These are phyloP conservation scores for Macadamia integrifolia DNA, from an alignment of 164 flowering plant genomes.

Conservation along the genomic window DNA sequence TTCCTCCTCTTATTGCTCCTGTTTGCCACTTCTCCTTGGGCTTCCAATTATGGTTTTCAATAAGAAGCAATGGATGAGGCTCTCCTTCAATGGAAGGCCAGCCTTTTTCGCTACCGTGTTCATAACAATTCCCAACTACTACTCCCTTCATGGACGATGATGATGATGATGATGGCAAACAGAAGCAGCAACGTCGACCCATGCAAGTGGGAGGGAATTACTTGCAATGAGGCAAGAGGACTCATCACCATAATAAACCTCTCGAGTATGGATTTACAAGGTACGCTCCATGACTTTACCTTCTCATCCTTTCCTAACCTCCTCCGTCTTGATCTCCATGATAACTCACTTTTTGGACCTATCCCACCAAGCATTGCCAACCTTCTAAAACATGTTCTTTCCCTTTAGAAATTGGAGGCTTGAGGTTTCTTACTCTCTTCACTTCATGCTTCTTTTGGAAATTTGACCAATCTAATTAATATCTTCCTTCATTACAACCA, in stretches of 20 bases:
- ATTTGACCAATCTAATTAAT: neutral
- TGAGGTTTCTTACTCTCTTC: neutral
- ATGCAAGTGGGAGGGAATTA: slow-evolving; percentile 10
- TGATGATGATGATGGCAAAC: neutral
- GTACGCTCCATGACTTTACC: too few relatives aligned
- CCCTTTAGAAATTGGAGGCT: neutral
- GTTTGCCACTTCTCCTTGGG: too few relatives aligned
- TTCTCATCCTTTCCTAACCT: slow-evolving; percentile 6
- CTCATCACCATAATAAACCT: slow-evolving; percentile 2
- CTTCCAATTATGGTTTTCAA: too few relatives aligned
- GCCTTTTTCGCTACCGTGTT: neutral
- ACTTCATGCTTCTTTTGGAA: neutral
- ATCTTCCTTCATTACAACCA: neutral
- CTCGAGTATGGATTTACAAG: neutral
- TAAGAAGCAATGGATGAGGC: neutral
- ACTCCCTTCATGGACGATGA: slow-evolving; percentile 3
- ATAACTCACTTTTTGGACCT: slow-evolving; percentile 9
- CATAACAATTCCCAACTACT: neutral
- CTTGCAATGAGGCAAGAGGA: neutral
- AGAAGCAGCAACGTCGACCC: neutral
- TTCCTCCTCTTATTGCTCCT: too few relatives aligned
- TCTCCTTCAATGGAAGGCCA: slow-evolving; percentile 10
- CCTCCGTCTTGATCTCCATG: neutral
- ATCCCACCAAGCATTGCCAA: slow-evolving; percentile 13
- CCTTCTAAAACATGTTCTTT: too few relatives aligned